phyloP scores from a whole-genome alignment of 2,329 filamentous ascomycete genomes.

The Orbilia brochopaga region DNA sequence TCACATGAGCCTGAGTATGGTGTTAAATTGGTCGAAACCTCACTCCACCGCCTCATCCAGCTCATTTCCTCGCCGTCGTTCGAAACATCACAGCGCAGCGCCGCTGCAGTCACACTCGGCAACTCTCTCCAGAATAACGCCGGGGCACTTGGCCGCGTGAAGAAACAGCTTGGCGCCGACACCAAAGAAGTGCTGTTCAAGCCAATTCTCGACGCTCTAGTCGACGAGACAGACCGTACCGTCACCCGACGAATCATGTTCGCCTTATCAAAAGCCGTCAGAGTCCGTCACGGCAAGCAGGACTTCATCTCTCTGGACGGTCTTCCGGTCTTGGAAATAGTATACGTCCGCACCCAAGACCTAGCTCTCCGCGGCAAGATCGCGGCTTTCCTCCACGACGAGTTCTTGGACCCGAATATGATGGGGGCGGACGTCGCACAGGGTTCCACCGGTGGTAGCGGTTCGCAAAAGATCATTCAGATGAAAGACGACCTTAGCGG shows the following conservation, averaged over 20 bases:
- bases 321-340: conserved; percentile 64
- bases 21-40: conserved; percentile 67
- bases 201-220: conserved; percentile 49
- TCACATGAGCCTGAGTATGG: conserved; percentile 75
- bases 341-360: conserved; percentile 62
- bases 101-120: conserved; percentile 66
- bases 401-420: conserved; percentile 71
- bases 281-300: conserved; percentile 62
- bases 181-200: conserved; percentile 58
- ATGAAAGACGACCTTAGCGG: conserved; percentile 20
- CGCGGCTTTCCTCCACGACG: conserved; percentile 68
- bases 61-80: conserved; percentile 58
- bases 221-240: conserved; percentile 50
- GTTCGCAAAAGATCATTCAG: conserved; percentile 26
- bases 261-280: conserved; percentile 66
- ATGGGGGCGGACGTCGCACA: conserved; percentile 57
- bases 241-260: conserved; percentile 53
- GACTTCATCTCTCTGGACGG: conserved; percentile 66
- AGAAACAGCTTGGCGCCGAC: conserved; percentile 53
- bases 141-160: conserved; percentile 61
- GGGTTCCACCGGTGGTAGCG: background rate
- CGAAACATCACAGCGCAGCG: conserved; percentile 57
- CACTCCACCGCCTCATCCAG: conserved; percentile 66
- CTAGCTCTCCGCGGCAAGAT: conserved; percentile 66
- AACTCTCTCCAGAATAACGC: conserved; percentile 71